Base-by-base conservation (phyloP, 2,329 filamentous ascomycete genomes). In the Colletotrichum karsti region DNA sequence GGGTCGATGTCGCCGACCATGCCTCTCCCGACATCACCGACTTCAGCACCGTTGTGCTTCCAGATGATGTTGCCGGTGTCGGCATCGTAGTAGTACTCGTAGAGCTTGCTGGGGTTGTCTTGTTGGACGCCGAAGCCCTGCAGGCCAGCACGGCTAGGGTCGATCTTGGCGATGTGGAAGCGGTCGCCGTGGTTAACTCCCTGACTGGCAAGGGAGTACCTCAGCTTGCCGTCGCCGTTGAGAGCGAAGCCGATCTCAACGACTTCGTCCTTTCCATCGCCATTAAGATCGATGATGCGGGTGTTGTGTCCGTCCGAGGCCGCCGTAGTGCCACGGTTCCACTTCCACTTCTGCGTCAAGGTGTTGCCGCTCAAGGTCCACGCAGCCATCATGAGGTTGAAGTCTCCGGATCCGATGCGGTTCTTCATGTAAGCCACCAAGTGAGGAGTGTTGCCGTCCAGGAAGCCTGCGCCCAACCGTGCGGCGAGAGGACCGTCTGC, bases 51-150 rank as follows among this genome's bases (percentile, higher is more conserved):
- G 2, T n/a, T 58, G 55, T 73, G 72, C 33, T 69, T 59, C 72
- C 71, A 74, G 35, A 73, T 61, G 4, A 73, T 55, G 2, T 39
- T 55, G 0, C 72, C 72, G 3, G 62, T 46, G 2, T 57, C 62
- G 0, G 72, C 72, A 33, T 73, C 72, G 37, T 73, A 74, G 57
- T 74, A 73, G 65, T 73, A 73, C 26, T 74, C 72, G n/a, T 68
- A 63, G 5, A 74, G 59, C 0, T 48, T 18, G 35, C 44, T 54
- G 3, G 70, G 70, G 51, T 74, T 73, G 0, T 58, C 20, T 35
- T 74, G 72, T 57, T 74, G 72, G 4, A 73, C 66, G 13, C 70
- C 72, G 26, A 67, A 73, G 2, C 72, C 72, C 39, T 74, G 72
- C 0, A 73, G 50, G 2, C 73, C 72, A 7, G 18, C 22, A 7